phyloP scores from a whole-genome alignment of 2,329 filamentous ascomycete genomes.

The Talaromyces sp. region DNA sequence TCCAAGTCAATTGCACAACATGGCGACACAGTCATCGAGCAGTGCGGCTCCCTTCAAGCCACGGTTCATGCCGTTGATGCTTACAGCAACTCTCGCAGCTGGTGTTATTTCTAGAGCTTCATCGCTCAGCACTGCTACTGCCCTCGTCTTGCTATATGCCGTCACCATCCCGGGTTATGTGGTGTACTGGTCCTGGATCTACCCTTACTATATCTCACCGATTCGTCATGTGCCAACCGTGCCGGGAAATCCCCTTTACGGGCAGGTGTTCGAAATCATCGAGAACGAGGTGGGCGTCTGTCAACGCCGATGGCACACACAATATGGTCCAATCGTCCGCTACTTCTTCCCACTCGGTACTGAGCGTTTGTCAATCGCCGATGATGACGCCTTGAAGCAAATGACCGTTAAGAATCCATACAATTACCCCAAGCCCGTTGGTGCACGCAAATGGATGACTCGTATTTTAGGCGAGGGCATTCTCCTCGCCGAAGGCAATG shows the following conservation, averaged over 20 bases:
- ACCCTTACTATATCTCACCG: constrained; percentile 43
- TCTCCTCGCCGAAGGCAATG: constrained; percentile 42
- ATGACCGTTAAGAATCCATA: constrained; percentile 45
- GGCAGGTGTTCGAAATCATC: constrained; percentile 44
- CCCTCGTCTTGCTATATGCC: constrained; percentile 19
- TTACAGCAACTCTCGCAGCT: constrained; percentile 18
- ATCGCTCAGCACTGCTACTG: constrained; percentile 14
- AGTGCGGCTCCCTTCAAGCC: constrained; percentile 17
- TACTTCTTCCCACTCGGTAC: constrained; percentile 48
- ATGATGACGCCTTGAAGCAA: constrained; percentile 45
- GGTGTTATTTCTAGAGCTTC: constrained; percentile 18
- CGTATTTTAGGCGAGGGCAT: constrained; percentile 45
- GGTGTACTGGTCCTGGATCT: constrained; percentile 30
- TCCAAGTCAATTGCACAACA: constrained; percentile 2
- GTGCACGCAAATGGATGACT: constrained; percentile 42
- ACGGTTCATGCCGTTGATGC: constrained; percentile 20
- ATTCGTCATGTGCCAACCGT: constrained; percentile 45
- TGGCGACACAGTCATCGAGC: constrained; percentile 9
- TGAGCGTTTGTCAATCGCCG: constrained; percentile 44
- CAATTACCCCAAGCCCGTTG: constrained; percentile 39
- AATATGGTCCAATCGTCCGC: constrained; percentile 43
- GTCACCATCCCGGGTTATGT: constrained; percentile 22
- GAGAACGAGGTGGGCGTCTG: constrained; percentile 41
- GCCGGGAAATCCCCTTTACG: constrained; percentile 41
- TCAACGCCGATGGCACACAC: constrained; percentile 43